A percentile compares a stretch with the other conserved stretches of the same genome.
Conservation (phyloP, 345 rosid species). For the Brassica juncea region DNA sequence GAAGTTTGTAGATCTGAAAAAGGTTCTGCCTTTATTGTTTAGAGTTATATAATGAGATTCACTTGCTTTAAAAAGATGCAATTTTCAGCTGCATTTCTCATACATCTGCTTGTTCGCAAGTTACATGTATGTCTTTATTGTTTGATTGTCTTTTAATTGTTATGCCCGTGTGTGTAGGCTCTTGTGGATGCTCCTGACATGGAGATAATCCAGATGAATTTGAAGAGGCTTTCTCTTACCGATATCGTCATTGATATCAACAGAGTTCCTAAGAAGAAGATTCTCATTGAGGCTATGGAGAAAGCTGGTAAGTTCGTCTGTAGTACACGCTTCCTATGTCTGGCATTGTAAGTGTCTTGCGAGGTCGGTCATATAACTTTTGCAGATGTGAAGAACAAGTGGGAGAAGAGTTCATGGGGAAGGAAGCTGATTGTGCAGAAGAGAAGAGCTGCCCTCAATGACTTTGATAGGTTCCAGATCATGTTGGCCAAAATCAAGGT, state of each 20-base stretch:
- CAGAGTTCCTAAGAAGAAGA: constrained; percentile 74
- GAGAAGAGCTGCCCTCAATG: constrained; percentile 62
- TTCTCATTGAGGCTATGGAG: constrained; percentile 77
- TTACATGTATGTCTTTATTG: too few species aligned
- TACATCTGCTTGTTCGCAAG: neutral
- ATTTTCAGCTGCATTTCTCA: neutral
- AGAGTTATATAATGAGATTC: neutral
- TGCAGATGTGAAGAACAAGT: constrained; percentile 67
- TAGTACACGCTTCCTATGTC: neutral
- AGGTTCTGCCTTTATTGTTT: neutral
- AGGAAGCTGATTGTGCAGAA: constrained; percentile 65
- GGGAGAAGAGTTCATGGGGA: constrained; percentile 79
- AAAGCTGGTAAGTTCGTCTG: constrained; percentile 59
- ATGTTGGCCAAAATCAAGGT: constrained; percentile 81
- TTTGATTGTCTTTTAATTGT: neutral
- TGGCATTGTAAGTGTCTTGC: neutral
- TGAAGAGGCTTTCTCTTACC: constrained; percentile 81
- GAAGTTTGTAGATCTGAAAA: neutral
- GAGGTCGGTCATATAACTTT: neutral
- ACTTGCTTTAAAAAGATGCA: neutral
- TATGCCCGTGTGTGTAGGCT: constrained; percentile 46
- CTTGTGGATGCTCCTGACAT: constrained; percentile 87
- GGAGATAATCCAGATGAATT: constrained; percentile 83
- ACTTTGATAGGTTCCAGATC: constrained; percentile 71
- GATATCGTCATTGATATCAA: constrained; percentile 78